Evolutionary conservation across 768 basidiomycete genomes (phyloP), one percentile per base, ranked within the genome.

Genomic region (Boletus sp.): DNA sequence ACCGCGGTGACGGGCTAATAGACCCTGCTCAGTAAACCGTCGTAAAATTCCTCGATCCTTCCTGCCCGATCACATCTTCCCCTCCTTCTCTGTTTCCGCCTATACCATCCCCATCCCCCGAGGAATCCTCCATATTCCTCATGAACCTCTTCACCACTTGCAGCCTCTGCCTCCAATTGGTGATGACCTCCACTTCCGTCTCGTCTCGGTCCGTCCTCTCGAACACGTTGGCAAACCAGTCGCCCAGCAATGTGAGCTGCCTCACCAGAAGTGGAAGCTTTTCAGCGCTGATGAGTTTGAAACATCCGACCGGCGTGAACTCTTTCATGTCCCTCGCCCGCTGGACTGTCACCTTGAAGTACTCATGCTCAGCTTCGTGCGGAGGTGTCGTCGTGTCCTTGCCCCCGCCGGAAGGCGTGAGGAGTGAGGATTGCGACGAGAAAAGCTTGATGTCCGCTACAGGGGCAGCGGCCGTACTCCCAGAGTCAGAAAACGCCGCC

Each of bases 341-440:
- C 73, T 98, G 97, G 17, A 98, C 81, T 12, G 86, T 92, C 57
- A 98, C 86, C 68, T 92, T 94, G 83, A 97, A 99, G 73, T 93
- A 98, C 70, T 98, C 94, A 72, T 90, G 90, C 73, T 96, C 92
- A 67, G 94, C 87, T 35, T 84, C 66, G 64, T 86, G 67, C 4
- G 29, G 4, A 24, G 55, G 52, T 2, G 54, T 52, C 29, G 53
- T 57, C n/a, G 60, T 42, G 18, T 59, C 47, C 14, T 28, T 17
- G 10, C 67, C 59, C 30, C 52, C 40, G 2, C 55, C 39, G 1
- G 64, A 56, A 8, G 69, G 55, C 10, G 33, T 7, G 8, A 59
- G 59, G 6, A 47, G 37, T 5, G 69, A 66, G 1, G 69, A 66
- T 11, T 68, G 64, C 28, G 30, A 36, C 1, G 60, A 62, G 30